Conservation (phyloP, 129 eudicot genomes). For the Flaveria linearis region DNA sequence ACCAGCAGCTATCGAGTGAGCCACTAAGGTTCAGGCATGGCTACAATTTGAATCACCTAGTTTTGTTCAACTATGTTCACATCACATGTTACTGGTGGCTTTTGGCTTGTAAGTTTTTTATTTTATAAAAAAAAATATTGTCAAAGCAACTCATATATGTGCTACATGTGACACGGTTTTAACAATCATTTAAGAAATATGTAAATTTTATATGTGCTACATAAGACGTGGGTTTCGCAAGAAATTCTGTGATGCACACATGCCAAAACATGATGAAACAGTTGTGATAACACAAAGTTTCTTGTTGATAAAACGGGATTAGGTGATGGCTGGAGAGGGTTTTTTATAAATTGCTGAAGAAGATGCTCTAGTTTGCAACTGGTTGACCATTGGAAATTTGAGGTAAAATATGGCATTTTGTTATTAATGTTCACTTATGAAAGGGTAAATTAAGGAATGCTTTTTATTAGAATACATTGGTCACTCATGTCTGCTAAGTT, state of each 20-base stretch:
- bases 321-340: constrained; percentile 79
- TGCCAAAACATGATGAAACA: constrained; percentile 54
- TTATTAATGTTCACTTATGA: background rate
- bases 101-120: constrained; percentile 64
- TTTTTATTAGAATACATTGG: background rate
- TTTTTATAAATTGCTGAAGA: constrained; percentile 52
- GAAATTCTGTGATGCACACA: constrained; percentile 44
- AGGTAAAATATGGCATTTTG: constrained; percentile 33
- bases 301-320: constrained; percentile 54
- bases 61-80: constrained; percentile 66
- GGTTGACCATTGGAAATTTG: constrained; percentile 47
- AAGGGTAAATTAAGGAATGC: background rate
- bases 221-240: constrained; percentile 45
- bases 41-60: constrained; percentile 44
- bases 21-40: constrained; percentile 53
- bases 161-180: constrained; percentile 27
- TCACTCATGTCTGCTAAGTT: background rate
- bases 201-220: constrained; percentile 11
- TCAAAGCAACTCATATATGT: background rate
- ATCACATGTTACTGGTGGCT: constrained; percentile 71
- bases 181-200: too few relatives aligned
- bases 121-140: background rate
- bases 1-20: constrained; percentile 47
- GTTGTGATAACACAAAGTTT: constrained; percentile 51
- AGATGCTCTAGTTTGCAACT: constrained; percentile 54